Conservation (phyloP, 106 monocot species). For the Agapanthus africanus region DNA sequence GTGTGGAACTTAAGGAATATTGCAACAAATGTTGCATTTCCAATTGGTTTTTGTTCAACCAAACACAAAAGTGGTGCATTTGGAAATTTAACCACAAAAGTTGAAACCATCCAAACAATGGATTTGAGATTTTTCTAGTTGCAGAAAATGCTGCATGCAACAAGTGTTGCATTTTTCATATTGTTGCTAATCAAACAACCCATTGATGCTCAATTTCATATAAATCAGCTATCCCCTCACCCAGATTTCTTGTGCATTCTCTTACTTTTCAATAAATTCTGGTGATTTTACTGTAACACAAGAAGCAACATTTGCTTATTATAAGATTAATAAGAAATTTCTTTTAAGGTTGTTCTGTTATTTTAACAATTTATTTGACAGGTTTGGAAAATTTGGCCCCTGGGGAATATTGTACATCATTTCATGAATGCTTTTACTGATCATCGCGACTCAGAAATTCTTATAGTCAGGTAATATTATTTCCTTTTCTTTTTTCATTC, state of each 20-base stretch:
- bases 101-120: no score
- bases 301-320: no score
- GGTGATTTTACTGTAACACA: neutral
- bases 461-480: conserved; percentile 61
- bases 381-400: conserved; percentile 93
- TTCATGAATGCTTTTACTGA: conserved; percentile 99
- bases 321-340: neutral
- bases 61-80: no score
- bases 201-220: neutral
- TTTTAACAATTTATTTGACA: conserved; percentile 12
- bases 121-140: no score
- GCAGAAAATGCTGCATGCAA: no score
- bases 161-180: no score
- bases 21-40: no score
- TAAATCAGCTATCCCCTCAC: neutral
- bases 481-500: neutral
- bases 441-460: conserved; percentile 96
- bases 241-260: neutral
- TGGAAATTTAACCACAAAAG: no score
- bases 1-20: no score
- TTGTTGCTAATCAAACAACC: no score
- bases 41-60: no score
- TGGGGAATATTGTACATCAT: conserved; percentile 71
- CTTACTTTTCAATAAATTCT: neutral
- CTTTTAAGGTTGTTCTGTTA: neutral